A percentile compares a stretch with the other conserved stretches of the same genome.
phyloP scores from a whole-genome alignment of 2,329 filamentous ascomycete species.

The Chaetomium olivaceum region DNA sequence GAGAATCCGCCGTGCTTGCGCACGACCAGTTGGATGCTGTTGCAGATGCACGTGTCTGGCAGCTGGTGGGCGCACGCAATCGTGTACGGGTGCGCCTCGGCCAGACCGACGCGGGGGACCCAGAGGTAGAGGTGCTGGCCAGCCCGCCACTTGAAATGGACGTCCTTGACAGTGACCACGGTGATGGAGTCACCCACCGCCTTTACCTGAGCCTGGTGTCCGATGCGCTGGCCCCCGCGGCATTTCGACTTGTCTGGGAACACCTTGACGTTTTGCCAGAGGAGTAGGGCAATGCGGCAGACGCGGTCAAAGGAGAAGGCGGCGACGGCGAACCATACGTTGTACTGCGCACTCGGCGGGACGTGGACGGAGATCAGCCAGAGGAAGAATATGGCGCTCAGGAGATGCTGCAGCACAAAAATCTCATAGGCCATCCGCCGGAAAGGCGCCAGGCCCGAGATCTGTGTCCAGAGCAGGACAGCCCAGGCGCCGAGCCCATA shows the following conservation, averaged over 20 bases:
- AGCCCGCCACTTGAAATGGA: constrained; percentile 59
- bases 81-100: constrained; percentile 63
- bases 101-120: constrained; percentile 54
- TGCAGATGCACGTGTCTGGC: constrained; percentile 55
- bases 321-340: constrained; percentile 66
- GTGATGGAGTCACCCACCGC: constrained; percentile 55
- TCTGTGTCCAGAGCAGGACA: constrained; percentile 63
- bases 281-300: constrained; percentile 50
- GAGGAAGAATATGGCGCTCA: constrained; percentile 61
- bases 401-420: constrained; percentile 68
- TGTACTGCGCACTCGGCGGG: constrained; percentile 58
- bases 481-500: constrained; percentile 69
- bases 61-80: constrained; percentile 58
- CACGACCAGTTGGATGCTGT: constrained; percentile 60
- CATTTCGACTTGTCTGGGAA: constrained; percentile 45
- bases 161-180: constrained; percentile 59
- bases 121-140: constrained; percentile 64
- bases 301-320: constrained; percentile 63
- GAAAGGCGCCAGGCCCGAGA: constrained; percentile 64
- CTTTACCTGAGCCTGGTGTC: constrained; percentile 53
- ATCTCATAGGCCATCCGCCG: constrained; percentile 68
- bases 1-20: constrained; percentile 60
- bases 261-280: constrained; percentile 56
- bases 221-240: constrained; percentile 50
- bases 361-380: constrained; percentile 66